These are phyloP conservation scores for Penicillium sp. DNA, from an alignment of 2,329 filamentous ascomycete species.

Conservation along the genomic window DNA sequence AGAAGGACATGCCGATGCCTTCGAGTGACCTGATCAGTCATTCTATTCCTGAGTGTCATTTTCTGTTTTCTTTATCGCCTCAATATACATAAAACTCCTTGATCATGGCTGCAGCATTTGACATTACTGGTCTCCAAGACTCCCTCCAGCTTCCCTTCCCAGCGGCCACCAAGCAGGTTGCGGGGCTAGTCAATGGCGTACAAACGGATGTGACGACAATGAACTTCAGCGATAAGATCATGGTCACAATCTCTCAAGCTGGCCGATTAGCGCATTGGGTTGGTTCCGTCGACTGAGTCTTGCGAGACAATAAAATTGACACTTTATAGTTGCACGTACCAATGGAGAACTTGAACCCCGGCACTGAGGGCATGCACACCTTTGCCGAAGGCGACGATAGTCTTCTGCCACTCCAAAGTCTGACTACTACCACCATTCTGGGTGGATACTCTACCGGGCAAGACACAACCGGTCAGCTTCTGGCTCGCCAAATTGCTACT, in stretches of 20 bases:
- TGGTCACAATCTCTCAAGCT: constrained; percentile 84
- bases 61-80: background rate
- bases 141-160: constrained; percentile 63
- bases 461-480: constrained; percentile 82
- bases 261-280: constrained; percentile 93
- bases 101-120: constrained; percentile 28
- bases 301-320: constrained; percentile 10
- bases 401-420: constrained; percentile 73
- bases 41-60: background rate
- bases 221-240: constrained; percentile 84
- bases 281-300: constrained; percentile 30
- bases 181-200: constrained; percentile 66
- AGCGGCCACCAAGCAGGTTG: constrained; percentile 61
- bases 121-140: constrained; percentile 43
- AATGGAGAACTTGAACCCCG: constrained; percentile 37
- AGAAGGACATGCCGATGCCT: constrained; percentile 1
- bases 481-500: constrained; percentile 86
- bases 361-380: constrained; percentile 41
- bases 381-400: constrained; percentile 50
- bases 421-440: constrained; percentile 84
- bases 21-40: background rate
- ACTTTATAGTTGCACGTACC: constrained; percentile 33
- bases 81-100: background rate
- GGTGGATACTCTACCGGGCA: constrained; percentile 78
- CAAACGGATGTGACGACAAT: constrained; percentile 72